phyloP scores from a whole-genome alignment of 2,329 filamentous ascomycete species.

The Sporothrix variecibatus region DNA sequence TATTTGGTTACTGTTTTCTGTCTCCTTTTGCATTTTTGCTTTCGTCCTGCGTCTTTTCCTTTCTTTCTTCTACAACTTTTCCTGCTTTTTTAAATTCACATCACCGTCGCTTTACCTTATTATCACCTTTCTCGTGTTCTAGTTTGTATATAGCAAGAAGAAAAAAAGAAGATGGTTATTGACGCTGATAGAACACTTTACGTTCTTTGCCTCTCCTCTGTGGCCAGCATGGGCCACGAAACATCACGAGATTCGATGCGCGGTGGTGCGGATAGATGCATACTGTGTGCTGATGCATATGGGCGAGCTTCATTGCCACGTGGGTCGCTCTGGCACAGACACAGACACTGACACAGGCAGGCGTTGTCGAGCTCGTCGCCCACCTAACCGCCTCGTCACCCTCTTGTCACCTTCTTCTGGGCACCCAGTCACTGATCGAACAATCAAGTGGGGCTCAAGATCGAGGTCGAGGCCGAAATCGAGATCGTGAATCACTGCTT shows the following conservation, averaged over 20 bases:
- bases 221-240: not conserved
- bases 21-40: not conserved
- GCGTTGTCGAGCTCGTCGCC: not conserved
- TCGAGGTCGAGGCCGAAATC: not conserved
- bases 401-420: not conserved
- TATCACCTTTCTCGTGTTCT: not conserved
- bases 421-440: not conserved
- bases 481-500: not conserved
- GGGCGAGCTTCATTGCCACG: not conserved
- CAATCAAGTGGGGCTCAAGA: not conserved
- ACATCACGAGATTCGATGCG: not conserved
- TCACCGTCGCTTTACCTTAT: not conserved
- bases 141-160: slow-evolving; percentile 21
- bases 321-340: not conserved
- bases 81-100: not conserved
- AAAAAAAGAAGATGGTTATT: not conserved
- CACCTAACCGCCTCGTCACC: not conserved
- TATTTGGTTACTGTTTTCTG: not conserved
- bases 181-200: not conserved
- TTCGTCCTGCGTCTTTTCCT: not conserved
- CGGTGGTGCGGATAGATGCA: not conserved
- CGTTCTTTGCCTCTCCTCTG: no score
- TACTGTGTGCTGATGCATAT: not conserved
- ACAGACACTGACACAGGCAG: no score
- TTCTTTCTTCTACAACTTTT: not conserved